Base-by-base conservation (phyloP, 2,329 filamentous ascomycete genomes). In the Nigrospora sphaerica region DNA sequence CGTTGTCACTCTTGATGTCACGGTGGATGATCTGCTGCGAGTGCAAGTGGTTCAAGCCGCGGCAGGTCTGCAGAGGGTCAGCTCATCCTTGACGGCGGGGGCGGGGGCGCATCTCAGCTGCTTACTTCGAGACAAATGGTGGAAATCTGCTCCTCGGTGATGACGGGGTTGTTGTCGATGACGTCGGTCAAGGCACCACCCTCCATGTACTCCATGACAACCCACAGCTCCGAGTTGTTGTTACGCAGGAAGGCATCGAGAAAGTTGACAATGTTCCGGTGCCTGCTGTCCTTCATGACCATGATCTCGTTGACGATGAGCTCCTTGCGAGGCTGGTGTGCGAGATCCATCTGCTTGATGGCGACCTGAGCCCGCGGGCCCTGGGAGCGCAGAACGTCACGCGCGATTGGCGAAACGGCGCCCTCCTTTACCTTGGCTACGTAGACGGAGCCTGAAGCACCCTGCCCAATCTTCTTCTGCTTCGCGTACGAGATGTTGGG, bases 171-270 rank as follows among this genome's bases (percentile, higher is more conserved):
- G 71, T 97, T 96, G 69, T 98, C 93, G 68, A 98, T 98, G 50
- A 98, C 90, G 73, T 98, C 93, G 1, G 93, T 98, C 65, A 98
- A 72, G 51, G 93, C 88, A 70, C 93, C 93, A 58, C 93, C 93
- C 70, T 98, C 93, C 93, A 98, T 98, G 61, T 91, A 98, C 71
- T 98, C 93, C 93, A 98, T 95, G 44, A 98, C 92, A 12, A 98
- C 90, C 93, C 93, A 98, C n/a, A 98, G 78, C 66, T 98, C 93
- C 46, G 87, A 81, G 59, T 88, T 90, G 66, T 93, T 92, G 66
- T 96, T 95, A 60, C 93, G 88, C 62, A 98, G 72, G 75, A 97
- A 98, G 4, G 92, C 91, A 58, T 98, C 93, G 32, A 98, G 73
- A 71, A 95, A 98, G 70, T 98, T 98, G 68, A 98, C 93, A 73